Evolutionary conservation across 768 basidiomycete species (phyloP), one percentile per base, ranked within the genome.

Genomic region (Termitomyces titanicus): DNA sequence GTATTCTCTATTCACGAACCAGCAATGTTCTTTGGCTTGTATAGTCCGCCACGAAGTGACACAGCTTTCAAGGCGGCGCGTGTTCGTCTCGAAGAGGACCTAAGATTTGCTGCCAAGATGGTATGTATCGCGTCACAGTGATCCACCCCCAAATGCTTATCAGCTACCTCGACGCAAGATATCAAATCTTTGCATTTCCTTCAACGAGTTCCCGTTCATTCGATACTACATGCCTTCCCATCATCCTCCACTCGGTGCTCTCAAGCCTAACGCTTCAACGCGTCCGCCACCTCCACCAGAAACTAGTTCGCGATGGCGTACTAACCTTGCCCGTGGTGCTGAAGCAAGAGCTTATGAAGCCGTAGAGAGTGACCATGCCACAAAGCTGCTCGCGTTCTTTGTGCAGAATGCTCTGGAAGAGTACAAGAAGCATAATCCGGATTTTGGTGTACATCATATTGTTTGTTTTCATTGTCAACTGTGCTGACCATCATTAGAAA

Each of bases 151-250:
- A n/a, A 25, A 46, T 50, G 17, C 40, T 55, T 11, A 54, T 18
- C 25, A 53, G 9, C 24, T 52, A 39, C 47, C 38, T 39, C 15
- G 42, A 52, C 35, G 43, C 46, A 63, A 89, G 94, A 87, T 99
- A 60, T 70, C 92, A 25, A 97, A 98, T 63, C 72, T 95, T 3
- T 92, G 94, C 69, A 88, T 97, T 15, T 84, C 92, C 0, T 72
- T 98, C 27, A 89, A 93, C 63, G 97, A 99, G 68, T 92, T 87
- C 64, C 97, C 97, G 0, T 88, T 83, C 67, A 87, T 98, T 61
- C 88, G 96, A 31, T 98, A 96, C 72, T 98, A 97, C 68, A 73
- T 90, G 50, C 93, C 96, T 5, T 74, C 84, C 12, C 81, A 89
- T 58, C 93, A 94, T 63, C 77, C 78, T 2, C 95, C 94, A 1